Evolutionary conservation across 2,329 filamentous ascomycete genomes (phyloP).

Genomic region (Capronia epimyces): DNA sequence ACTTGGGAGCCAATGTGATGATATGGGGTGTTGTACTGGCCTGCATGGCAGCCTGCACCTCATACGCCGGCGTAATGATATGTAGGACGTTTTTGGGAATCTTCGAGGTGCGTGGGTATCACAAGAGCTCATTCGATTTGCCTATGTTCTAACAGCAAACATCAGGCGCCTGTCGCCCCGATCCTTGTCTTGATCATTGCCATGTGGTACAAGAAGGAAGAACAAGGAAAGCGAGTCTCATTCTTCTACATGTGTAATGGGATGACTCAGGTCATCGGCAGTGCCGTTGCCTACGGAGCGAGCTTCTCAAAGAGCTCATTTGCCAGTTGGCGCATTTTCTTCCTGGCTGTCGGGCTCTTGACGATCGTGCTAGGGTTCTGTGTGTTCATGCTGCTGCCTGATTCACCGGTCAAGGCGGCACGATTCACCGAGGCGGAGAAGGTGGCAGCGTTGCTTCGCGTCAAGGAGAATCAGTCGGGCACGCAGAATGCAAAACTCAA

Average conservation of each 20-base stretch:
- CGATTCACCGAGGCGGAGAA: conserved; percentile 39
- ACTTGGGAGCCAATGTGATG: conserved; percentile 20
- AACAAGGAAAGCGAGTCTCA: conserved; percentile 31
- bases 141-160: not conserved
- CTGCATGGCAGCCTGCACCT: conserved; percentile 39
- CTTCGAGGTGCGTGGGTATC: conserved; percentile 36
- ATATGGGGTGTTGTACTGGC: conserved; percentile 44
- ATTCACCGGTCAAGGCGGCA: conserved; percentile 39
- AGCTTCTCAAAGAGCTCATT: conserved; percentile 28
- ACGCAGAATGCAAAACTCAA: conserved; percentile 51
- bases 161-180: conserved; percentile 42
- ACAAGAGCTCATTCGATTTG: no score
- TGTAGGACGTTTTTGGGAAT: conserved; percentile 45
- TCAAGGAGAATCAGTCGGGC: conserved; percentile 47
- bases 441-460: conserved; percentile 38
- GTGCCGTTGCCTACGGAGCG: conserved; percentile 34
- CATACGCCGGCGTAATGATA: conserved; percentile 42
- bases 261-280: conserved; percentile 42
- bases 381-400: conserved; percentile 38
- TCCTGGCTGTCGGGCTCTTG: conserved; percentile 43
- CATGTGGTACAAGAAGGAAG: conserved; percentile 48
- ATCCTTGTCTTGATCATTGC: conserved; percentile 49
- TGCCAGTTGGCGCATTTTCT: conserved; percentile 36
- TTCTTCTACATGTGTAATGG: conserved; percentile 30
- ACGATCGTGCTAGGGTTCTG: conserved; percentile 38